Conservation (phyloP, 2,329 filamentous ascomycete genomes). For the Chaetothyriales sp. region DNA sequence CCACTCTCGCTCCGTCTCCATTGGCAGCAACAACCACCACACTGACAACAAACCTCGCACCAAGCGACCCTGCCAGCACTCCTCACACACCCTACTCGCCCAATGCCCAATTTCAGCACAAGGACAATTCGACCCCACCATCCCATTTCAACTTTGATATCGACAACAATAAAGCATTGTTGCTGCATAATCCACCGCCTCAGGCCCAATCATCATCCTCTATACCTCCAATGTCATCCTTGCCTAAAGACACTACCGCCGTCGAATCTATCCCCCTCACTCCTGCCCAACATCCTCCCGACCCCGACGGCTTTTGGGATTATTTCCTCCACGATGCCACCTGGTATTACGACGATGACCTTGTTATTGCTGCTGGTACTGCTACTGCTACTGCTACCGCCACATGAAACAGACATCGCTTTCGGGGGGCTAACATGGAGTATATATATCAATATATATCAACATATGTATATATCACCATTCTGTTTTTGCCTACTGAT, state of each 20-base stretch:
- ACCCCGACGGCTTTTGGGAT: constrained; percentile 16
- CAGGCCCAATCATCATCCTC: too few species aligned
- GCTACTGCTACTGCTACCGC: too few species aligned
- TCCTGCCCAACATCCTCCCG: constrained; percentile 13
- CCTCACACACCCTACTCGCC: background rate
- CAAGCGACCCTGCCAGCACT: background rate
- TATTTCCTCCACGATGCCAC: constrained; percentile 16
- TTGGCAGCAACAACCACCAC: too few species aligned
- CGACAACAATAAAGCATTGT: constrained; percentile 10
- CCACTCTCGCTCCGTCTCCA: background rate
- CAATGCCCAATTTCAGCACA: background rate
- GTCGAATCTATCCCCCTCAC: constrained; percentile 1
- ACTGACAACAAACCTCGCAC: background rate
- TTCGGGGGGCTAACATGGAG: too few species aligned
- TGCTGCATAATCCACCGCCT: too few species aligned
- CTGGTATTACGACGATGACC: constrained; percentile 3
- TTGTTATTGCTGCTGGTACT: background rate
- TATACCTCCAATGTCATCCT: constrained; percentile 3
- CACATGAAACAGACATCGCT: too few species aligned
- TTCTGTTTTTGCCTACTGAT: too few species aligned
- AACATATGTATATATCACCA: too few species aligned
- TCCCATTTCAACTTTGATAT: constrained; percentile 9
- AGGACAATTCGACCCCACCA: constrained; percentile 2
- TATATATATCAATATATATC: too few species aligned
- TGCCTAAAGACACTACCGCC: background rate